A percentile compares a stretch with the other conserved stretches of the same genome.
Evolutionary conservation across 2,329 filamentous ascomycete genomes (phyloP).

Genomic region (Epichloe gansuensis): DNA sequence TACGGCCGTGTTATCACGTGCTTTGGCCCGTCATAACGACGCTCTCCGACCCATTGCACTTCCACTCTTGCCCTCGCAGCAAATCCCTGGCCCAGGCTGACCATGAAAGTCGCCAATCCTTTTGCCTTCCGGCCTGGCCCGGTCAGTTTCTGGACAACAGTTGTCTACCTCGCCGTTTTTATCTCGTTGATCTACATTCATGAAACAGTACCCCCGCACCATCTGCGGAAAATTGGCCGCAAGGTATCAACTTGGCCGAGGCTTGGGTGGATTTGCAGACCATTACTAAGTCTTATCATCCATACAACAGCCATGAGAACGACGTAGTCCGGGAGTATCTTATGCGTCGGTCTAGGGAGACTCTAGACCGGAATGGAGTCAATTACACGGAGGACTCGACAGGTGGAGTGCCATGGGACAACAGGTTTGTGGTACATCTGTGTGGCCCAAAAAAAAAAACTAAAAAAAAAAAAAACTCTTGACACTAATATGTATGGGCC

Average conservation of each 20-base stretch:
- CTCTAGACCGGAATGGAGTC: constrained; percentile 50
- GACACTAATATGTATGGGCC: background rate
- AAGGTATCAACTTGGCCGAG: constrained; percentile 67
- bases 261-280: constrained; percentile 75
- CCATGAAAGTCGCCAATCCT: constrained; percentile 33
- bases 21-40: background rate
- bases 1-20: background rate
- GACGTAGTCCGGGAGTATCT: constrained; percentile 70
- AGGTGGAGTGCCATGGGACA: constrained; percentile 18
- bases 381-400: constrained; percentile 29
- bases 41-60: background rate
- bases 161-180: constrained; percentile 67
- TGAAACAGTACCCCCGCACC: constrained; percentile 62
- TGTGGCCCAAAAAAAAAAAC: background rate
- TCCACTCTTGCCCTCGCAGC: background rate
- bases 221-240: constrained; percentile 28
- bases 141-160: constrained; percentile 67
- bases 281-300: constrained; percentile 67
- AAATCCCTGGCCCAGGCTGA: background rate
- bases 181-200: constrained; percentile 63
- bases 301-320: constrained; percentile 78
- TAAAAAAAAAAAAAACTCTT: background rate
- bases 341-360: constrained; percentile 55
- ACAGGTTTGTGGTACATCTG: background rate
- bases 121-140: constrained; percentile 70